Evolutionary conservation across 1,139 yeast genomes (phyloP), one percentile per base, ranked within the genome.

Genomic region (Kodamaea derodonti): DNA sequence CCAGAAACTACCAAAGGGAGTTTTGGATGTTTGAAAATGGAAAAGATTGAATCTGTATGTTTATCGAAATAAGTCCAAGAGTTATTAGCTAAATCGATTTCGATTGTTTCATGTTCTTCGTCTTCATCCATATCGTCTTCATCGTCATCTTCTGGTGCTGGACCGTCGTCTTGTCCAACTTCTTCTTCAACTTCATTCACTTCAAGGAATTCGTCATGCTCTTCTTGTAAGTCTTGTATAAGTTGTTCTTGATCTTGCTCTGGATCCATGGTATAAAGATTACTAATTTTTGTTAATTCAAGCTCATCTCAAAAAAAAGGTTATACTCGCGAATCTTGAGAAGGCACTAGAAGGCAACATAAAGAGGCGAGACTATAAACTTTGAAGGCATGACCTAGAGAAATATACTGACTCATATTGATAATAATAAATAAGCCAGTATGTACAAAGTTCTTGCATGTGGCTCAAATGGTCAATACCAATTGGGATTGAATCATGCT

Each of bases 11-110:
- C 75, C 67, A 69, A 58, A 14, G 96, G 96, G 42, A 87, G 68
- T 12, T 72, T 70, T 28, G 97, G 97, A 55, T 88, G 97, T 14
- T 78, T 65, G 38, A 84, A 77, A 13, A 92, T 71, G 16, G 84
- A 72, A 59, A 85, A 92, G 10, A 92, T 76, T 3, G 95, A 83
- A 56, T 88, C 96, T 37, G 75, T 72, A 55, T 92, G 98, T 49
- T 76, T 74, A 55, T 92, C 98, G 55, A 90, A 92, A 57, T 87
- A 92, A 0, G 87, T 70, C 65, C 84, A 75, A 3, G 97, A 87
- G 62, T 92, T 90, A 60, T 92, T 90, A 32, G 90, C 70, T 78
- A 88, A 66, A 53, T 88, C 97, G 33, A 70, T 67, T 40, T 67
- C 72, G 30, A 69, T 38, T 20, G 52, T 48, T 15, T 54, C 56